phyloP scores from a whole-genome alignment of 306 rosid species.

The Malus sieversii region DNA sequence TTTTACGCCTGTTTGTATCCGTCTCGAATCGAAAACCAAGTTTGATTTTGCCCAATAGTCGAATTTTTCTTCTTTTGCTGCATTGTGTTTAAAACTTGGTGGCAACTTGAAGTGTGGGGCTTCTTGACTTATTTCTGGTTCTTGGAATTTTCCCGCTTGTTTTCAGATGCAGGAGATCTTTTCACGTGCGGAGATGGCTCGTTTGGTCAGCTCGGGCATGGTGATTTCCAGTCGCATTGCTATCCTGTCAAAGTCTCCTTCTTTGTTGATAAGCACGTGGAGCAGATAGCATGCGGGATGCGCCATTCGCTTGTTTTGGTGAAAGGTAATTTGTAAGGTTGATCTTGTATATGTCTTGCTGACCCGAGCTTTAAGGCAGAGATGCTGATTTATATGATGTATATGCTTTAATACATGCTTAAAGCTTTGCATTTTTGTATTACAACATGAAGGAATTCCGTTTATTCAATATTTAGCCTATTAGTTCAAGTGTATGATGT shows the following conservation, averaged over 20 bases:
- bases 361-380: background rate
- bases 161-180: slow-evolving; percentile 48
- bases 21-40: background rate
- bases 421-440: background rate
- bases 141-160: slow-evolving; percentile 2
- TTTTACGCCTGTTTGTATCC: background rate
- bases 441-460: background rate
- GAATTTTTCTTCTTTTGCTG: background rate
- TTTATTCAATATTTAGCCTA: background rate
- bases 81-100: background rate
- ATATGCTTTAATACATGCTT: background rate
- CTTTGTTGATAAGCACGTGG: slow-evolving; percentile 47
- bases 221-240: slow-evolving; percentile 46
- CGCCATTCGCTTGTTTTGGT: slow-evolving; percentile 80
- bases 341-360: background rate
- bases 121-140: background rate
- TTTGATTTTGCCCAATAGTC: background rate
- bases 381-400: background rate
- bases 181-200: slow-evolving; percentile 90
- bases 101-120: background rate
- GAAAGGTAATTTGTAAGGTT: slow-evolving; percentile 40
- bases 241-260: slow-evolving; percentile 50
- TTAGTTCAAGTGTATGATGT: background rate
- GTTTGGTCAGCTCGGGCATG: slow-evolving; percentile 98
- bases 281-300: slow-evolving; percentile 78